Conservation (phyloP, 179 eudicot species). For the Spinacia oleracea region DNA sequence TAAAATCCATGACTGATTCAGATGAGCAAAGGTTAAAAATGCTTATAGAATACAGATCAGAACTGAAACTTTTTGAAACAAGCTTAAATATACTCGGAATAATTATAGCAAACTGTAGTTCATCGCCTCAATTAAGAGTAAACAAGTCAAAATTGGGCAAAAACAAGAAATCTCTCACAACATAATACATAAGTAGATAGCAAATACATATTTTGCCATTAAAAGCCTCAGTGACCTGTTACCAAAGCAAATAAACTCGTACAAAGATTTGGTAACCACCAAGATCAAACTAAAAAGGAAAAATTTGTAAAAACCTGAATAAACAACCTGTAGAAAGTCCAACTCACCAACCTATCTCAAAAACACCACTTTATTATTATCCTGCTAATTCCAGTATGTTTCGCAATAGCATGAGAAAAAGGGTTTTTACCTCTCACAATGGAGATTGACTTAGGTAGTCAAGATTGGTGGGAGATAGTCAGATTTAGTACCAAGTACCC, state of each 20-base stretch:
- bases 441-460: conserved; percentile 41
- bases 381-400: background rate
- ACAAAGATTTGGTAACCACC: conserved; percentile 11
- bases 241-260: background rate
- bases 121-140: background rate
- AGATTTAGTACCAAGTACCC: conserved; percentile 44
- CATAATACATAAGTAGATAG: background rate
- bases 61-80: no score
- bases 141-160: background rate
- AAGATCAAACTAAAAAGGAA: conserved; percentile 3
- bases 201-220: background rate
- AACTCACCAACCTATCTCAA: conserved; percentile 6
- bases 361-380: conserved; percentile 29
- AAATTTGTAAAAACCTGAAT: conserved; percentile 2
- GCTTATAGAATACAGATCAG: background rate
- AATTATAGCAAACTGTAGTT: background rate
- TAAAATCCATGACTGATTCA: no score
- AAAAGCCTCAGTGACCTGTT: background rate
- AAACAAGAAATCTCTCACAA: background rate
- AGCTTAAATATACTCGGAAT: background rate
- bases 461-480: conserved; percentile 57
- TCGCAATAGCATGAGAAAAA: conserved; percentile 10
- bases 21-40: no score
- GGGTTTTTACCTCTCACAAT: conserved; percentile 5
- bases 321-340: background rate